Evolutionary conservation across 768 basidiomycete species (phyloP).

Genomic region (Mycena pura): DNA sequence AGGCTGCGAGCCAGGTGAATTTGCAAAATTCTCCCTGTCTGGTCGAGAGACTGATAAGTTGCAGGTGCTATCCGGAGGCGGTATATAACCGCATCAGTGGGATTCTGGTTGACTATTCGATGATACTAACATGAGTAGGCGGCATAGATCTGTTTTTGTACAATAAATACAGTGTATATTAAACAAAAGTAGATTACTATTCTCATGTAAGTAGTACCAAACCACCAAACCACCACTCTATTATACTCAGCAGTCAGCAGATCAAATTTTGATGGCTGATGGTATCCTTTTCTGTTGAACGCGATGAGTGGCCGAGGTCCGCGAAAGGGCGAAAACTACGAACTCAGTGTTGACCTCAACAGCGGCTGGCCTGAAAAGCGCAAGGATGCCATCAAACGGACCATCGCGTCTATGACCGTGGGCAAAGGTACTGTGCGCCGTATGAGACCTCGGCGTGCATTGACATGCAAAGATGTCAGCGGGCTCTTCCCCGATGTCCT

Average conservation of each 20-base stretch:
- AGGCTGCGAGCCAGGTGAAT: conserved; percentile 76
- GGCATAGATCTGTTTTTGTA: neutral
- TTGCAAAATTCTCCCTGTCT: neutral
- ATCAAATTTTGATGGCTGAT: too few species aligned
- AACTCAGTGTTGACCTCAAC: conserved; percentile 96
- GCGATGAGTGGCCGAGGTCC: conserved; percentile 49
- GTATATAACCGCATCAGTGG: conserved; percentile 83
- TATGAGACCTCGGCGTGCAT: conserved; percentile 2
- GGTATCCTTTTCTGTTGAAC: too few species aligned
- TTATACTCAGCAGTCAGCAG: too few species aligned
- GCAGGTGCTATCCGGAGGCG: conserved; percentile 76
- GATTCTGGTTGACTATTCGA: conserved; percentile 76
- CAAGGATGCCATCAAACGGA: conserved; percentile 98
- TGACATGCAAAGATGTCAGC: conserved; percentile 68
- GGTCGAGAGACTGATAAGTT: too few species aligned
- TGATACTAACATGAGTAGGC: conserved; percentile 43
- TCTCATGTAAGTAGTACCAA: too few species aligned
- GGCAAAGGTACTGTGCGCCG: conserved; percentile 76
- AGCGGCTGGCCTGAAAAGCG: conserved; percentile 94
- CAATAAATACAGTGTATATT: conserved; percentile 19
- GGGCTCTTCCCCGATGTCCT: conserved; percentile 98
- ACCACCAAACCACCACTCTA: too few species aligned
- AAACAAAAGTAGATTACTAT: conserved; percentile 19
- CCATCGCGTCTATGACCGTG: conserved; percentile 99
- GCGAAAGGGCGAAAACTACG: conserved; percentile 92